Evolutionary conservation across 75 land plant genomes (phyloP).

Genomic region (Chamaecyparis obtusa): DNA sequence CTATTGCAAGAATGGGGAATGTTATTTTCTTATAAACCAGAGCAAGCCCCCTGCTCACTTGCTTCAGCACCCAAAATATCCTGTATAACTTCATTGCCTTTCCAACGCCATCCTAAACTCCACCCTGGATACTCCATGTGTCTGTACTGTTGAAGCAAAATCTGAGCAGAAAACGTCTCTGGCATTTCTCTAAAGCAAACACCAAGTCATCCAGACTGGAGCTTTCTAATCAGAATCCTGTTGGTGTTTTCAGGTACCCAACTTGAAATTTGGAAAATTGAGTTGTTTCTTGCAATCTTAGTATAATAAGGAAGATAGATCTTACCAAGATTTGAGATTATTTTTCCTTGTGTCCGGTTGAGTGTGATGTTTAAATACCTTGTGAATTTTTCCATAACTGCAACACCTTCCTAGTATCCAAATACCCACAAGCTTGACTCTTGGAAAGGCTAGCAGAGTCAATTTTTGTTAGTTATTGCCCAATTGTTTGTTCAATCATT

Average conservation of each 20-base stretch:
- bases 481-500: not conserved
- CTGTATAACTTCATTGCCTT: constrained; percentile 51
- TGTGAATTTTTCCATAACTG: not conserved
- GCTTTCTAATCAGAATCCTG: not conserved
- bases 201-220: not conserved
- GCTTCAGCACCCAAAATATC: constrained; percentile 52
- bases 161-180: not conserved
- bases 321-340: not conserved
- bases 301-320: not conserved
- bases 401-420: not conserved
- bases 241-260: constrained; percentile 5
- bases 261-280: too few relatives aligned
- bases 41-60: constrained; percentile 55
- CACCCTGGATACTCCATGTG: constrained; percentile 74
- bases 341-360: not conserved
- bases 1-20: constrained; percentile 56
- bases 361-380: not conserved
- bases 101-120: constrained; percentile 68
- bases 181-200: not conserved
- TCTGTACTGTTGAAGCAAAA: constrained; percentile 43
- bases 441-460: not conserved
- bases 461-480: not conserved
- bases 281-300: not conserved
- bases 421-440: not conserved
- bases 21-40: constrained; percentile 16